Evolutionary conservation across 2,329 filamentous ascomycete species (phyloP).

Genomic region (Huntiella abstrusa): DNA sequence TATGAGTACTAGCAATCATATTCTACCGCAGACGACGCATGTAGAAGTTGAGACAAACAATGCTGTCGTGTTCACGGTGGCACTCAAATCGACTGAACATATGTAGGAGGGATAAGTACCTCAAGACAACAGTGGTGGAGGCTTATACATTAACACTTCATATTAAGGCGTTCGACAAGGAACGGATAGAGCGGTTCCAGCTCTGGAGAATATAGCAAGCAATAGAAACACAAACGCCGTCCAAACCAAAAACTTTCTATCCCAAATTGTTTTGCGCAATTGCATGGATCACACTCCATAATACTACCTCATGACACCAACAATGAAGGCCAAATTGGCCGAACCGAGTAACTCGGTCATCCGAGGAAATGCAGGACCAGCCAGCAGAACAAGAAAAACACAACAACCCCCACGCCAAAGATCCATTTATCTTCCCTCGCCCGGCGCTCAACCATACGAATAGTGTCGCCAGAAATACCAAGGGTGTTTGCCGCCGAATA

Average conservation of each 20-base stretch:
- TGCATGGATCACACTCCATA: slow-evolving; percentile 10
- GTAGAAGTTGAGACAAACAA: slow-evolving; percentile 44
- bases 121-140: not conserved
- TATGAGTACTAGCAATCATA: slow-evolving; percentile 67
- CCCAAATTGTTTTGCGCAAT: not conserved
- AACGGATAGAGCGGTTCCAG: not conserved
- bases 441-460: slow-evolving; percentile 83
- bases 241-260: slow-evolving; percentile 10
- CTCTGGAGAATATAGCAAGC: not conserved
- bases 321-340: slow-evolving; percentile 7
- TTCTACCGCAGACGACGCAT: slow-evolving; percentile 36
- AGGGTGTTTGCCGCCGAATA: slow-evolving; percentile 90
- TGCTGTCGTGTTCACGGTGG: slow-evolving; percentile 55
- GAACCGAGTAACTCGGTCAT: slow-evolving; percentile 21
- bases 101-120: not conserved
- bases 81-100: not conserved
- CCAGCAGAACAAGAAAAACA: slow-evolving; percentile 88
- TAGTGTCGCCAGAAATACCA: slow-evolving; percentile 86
- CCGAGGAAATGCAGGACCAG: slow-evolving; percentile 70
- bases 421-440: slow-evolving; percentile 97
- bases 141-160: not conserved
- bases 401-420: slow-evolving; percentile 67
- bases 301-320: slow-evolving; percentile 4
- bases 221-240: slow-evolving; percentile 7
- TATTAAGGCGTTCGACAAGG: not conserved